Base-by-base conservation (phyloP, 2,329 filamentous ascomycete genomes). In the Botrytis deweyae region DNA sequence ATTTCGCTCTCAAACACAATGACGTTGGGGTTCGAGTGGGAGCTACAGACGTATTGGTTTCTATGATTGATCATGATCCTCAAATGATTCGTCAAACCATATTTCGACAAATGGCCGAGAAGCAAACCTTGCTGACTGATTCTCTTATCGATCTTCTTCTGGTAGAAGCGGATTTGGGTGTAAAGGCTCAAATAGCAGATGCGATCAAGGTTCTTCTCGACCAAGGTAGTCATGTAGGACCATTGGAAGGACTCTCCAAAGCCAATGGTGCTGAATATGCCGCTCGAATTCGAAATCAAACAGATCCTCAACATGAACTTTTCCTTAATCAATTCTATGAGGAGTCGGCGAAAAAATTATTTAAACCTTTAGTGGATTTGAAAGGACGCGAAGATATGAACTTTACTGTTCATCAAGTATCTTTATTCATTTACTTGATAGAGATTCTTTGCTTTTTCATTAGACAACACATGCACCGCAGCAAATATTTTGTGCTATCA, bases 401-500 rank as follows among this genome's bases (percentile, higher is more conserved):
- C 75, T 91, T 98, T 77, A 88, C 88, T 38, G 92, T 94, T 72
- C 91, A 96, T 79, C 92, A 97, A 82, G 93, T 96, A 40, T 93
- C 93, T n/a, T 88, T 98, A 76, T 97, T 95, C 82, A 91, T 91
- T 33, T 96, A 98, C 81, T 86, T 99, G 69, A 92, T 98, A 72
- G 96, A 99, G 81, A 93, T 98, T 42, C 87, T 98, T 69, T 95
- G 93, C 81, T 98, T 97, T 84, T 98, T 98, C 82, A 91, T 98
- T 76, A 91, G 95, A 59, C 93, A 97, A 80, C 95, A 98, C 83
- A 88, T 92, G 59, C 91, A 93, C 79, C 90, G 94, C 78, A 95
- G 92, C 84, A 96, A 97, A 82, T 93, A 91, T 80, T 97, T 98
- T 80, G 92, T 98, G 40, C 86, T 97, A 76, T 89, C 89, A 18